These are phyloP conservation scores for Ramichloridium luteum DNA, from an alignment of 2,329 filamentous ascomycete species.

Conservation along the genomic window DNA sequence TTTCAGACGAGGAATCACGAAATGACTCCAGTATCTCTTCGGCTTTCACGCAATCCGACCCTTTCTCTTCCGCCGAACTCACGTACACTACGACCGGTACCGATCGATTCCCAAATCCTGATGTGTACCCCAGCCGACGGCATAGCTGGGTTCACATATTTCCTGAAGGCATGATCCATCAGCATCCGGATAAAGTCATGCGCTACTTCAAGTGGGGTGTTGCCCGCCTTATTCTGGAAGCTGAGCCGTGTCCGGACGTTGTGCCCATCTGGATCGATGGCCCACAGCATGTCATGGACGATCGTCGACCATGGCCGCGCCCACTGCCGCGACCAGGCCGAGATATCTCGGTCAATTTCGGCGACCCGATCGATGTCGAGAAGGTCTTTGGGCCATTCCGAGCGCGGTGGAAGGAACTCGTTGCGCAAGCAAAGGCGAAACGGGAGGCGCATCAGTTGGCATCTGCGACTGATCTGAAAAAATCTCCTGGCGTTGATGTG, in stretches of 20 bases:
- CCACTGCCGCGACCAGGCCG: slow-evolving; percentile 67
- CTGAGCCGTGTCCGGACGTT: slow-evolving; percentile 73
- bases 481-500: neutral
- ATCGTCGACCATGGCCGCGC: slow-evolving; percentile 64
- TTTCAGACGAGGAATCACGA: too few relatives aligned
- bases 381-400: slow-evolving; percentile 66
- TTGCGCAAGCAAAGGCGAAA: slow-evolving; percentile 38
- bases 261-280: slow-evolving; percentile 93
- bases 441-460: slow-evolving; percentile 10
- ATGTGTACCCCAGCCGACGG: slow-evolving; percentile 55
- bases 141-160: slow-evolving; percentile 90
- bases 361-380: slow-evolving; percentile 63
- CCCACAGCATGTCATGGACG: slow-evolving; percentile 76
- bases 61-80: slow-evolving; percentile 41
- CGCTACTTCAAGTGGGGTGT: slow-evolving; percentile 99
- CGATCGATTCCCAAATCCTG: slow-evolving; percentile 59
- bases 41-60: slow-evolving; percentile 34
- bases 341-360: slow-evolving; percentile 62
- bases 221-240: slow-evolving; percentile 79
- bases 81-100: slow-evolving; percentile 54
- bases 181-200: slow-evolving; percentile 64
- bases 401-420: slow-evolving; percentile 58
- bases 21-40: slow-evolving; percentile 1
- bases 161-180: slow-evolving; percentile 88
- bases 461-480: neutral